phyloP scores from a whole-genome alignment of 768 basidiomycete genomes.

The Glaciozyma antarctica region DNA sequence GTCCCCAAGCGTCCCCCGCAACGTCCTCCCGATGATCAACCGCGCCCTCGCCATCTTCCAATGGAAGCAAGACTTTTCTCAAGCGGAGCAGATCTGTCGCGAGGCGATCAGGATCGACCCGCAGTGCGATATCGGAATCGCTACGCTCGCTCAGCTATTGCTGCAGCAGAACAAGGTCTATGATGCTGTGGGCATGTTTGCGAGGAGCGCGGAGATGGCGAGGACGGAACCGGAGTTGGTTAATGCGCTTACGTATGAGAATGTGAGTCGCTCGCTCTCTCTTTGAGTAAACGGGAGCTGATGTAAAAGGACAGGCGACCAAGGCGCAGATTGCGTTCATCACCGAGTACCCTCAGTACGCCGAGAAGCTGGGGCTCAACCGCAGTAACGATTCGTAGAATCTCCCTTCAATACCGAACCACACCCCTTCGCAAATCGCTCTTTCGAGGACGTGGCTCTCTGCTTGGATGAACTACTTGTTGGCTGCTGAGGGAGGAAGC shows the following conservation, averaged over 20 bases:
- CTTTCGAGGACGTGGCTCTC: too few species aligned
- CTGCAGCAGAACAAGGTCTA: constrained; percentile 84
- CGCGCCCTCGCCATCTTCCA: constrained; percentile 95
- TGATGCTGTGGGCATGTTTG: constrained; percentile 76
- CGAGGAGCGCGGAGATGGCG: constrained; percentile 70
- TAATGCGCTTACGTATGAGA: constrained; percentile 31
- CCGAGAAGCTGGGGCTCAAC: constrained; percentile 7
- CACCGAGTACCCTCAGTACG: constrained; percentile 56
- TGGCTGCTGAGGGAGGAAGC: too few species aligned
- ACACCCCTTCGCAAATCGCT: too few species aligned
- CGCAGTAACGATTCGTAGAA: too few species aligned
- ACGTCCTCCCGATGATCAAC: constrained; percentile 91
- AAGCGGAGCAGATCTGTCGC: constrained; percentile 72
- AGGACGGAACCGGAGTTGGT: constrained; percentile 79
- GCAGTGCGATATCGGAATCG: constrained; percentile 92
- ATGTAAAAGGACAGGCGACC: constrained; percentile 46
- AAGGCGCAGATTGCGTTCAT: constrained; percentile 73
- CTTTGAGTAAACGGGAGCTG: too few species aligned
- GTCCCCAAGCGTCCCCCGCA: constrained; percentile 41
- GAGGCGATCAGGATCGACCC: constrained; percentile 81
- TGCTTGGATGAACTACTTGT: too few species aligned
- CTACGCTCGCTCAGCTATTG: constrained; percentile 84
- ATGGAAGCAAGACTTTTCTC: constrained; percentile 79
- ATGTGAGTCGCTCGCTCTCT: constrained; percentile 9
- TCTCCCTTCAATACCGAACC: too few species aligned